phyloP scores from a whole-genome alignment of 2,329 filamentous ascomycete genomes.

The Fusarium sp. region DNA sequence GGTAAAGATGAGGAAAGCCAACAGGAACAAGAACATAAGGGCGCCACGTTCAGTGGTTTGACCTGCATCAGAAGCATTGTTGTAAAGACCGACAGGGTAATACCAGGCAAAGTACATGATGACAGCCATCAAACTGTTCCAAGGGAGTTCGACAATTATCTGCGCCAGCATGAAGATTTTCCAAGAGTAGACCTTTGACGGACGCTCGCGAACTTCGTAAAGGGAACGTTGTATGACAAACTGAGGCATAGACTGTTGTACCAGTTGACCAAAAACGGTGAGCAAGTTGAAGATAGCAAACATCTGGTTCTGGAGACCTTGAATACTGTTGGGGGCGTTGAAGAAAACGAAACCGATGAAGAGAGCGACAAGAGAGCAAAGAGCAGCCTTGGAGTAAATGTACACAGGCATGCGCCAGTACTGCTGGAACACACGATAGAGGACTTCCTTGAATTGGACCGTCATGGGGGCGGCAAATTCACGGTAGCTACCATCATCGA shows the following conservation, averaged over 20 bases:
- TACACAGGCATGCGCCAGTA: constrained; percentile 93
- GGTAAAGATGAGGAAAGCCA: constrained; percentile 82
- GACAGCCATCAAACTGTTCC: constrained; percentile 82
- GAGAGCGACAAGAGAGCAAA: constrained; percentile 74
- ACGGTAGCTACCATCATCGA: constrained; percentile 65
- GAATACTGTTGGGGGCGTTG: constrained; percentile 76
- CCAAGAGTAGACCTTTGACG: constrained; percentile 88
- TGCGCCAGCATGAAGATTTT: constrained; percentile 86
- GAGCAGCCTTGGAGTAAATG: constrained; percentile 83
- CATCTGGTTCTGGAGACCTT: constrained; percentile 88
- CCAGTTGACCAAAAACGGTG: constrained; percentile 83
- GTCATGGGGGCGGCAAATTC: constrained; percentile 86
- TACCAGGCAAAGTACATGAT: constrained; percentile 87
- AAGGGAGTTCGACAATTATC: constrained; percentile 87
- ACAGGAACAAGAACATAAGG: constrained; percentile 83
- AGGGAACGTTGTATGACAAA: constrained; percentile 85
- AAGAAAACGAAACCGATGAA: constrained; percentile 89
- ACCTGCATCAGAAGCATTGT: constrained; percentile 73
- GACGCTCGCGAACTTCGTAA: constrained; percentile 87
- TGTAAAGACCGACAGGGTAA: constrained; percentile 84
- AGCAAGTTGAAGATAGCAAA: constrained; percentile 88
- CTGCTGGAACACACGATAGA: constrained; percentile 84
- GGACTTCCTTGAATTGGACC: constrained; percentile 75
- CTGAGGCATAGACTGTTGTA: constrained; percentile 86
- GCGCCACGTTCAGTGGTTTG: constrained; percentile 76